These are phyloP conservation scores for Cyberlindnera japonica DNA, from an alignment of 805 yeast genomes.

Conservation along the genomic window DNA sequence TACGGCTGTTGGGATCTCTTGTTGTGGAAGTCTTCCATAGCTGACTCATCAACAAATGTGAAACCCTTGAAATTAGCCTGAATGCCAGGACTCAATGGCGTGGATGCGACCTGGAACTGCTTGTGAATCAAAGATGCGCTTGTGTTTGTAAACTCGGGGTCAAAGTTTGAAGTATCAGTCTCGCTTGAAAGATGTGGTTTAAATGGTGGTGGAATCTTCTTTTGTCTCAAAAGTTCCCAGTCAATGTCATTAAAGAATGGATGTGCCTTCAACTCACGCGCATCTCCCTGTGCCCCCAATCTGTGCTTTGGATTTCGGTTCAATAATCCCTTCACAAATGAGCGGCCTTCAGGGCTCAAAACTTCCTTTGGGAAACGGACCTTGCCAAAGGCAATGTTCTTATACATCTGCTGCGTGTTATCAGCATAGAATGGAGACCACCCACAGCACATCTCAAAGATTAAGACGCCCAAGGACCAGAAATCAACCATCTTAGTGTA, in stretches of 20 bases:
- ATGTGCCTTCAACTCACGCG: constrained; percentile 87
- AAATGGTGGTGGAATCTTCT: constrained; percentile 93
- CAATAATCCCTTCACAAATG: constrained; percentile 90
- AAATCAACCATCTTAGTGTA: constrained; percentile 99
- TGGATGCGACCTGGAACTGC: constrained; percentile 50
- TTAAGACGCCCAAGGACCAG: constrained; percentile 95
- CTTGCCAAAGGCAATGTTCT: constrained; percentile 97
- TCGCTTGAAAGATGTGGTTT: constrained; percentile 90
- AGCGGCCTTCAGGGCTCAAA: constrained; percentile 85
- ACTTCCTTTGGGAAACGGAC: constrained; percentile 97
- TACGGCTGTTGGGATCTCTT: constrained; percentile 36
- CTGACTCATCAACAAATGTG: constrained; percentile 91
- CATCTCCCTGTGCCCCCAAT: constrained; percentile 87
- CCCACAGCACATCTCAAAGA: constrained; percentile 99
- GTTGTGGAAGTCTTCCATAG: constrained; percentile 80
- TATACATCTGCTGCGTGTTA: constrained; percentile 97
- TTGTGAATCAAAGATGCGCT: constrained; percentile 77
- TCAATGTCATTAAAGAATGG: constrained; percentile 89
- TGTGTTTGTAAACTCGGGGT: constrained; percentile 94
- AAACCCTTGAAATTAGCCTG: constrained; percentile 97
- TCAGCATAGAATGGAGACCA: constrained; percentile 99
- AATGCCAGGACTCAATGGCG: constrained; percentile 90
- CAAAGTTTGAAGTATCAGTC: constrained; percentile 94
- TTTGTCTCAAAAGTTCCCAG: constrained; percentile 75
- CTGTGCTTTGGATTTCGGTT: constrained; percentile 96